phyloP scores from a whole-genome alignment of 1,284 basidiomycete species.

The Athelia sp. region DNA sequence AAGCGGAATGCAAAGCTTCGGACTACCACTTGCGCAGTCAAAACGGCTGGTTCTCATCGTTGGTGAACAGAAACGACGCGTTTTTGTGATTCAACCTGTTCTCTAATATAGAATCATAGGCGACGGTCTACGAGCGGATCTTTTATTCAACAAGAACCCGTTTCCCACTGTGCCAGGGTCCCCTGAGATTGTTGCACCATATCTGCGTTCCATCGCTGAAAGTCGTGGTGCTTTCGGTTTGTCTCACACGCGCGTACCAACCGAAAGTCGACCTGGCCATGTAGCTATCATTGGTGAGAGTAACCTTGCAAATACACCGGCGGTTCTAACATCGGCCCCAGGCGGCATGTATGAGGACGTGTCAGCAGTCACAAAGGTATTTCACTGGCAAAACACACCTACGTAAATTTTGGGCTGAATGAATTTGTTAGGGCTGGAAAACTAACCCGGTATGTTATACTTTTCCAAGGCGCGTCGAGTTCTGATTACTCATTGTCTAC shows the following conservation, averaged over 20 bases:
- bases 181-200: constrained; percentile 70
- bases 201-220: constrained; percentile 65
- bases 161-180: constrained; percentile 45
- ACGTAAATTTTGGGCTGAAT: constrained; percentile 13
- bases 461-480: not conserved
- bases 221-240: constrained; percentile 75
- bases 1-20: constrained; percentile 63
- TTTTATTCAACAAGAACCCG: constrained; percentile 64
- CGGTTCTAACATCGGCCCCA: constrained; percentile 16
- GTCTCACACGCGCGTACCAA: constrained; percentile 85
- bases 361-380: constrained; percentile 80
- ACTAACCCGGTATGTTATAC: constrained; percentile 66
- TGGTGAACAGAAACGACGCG: constrained; percentile 38
- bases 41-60: constrained; percentile 79
- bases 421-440: constrained; percentile 70
- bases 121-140: constrained; percentile 81
- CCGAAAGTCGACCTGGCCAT: constrained; percentile 85
- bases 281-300: constrained; percentile 79
- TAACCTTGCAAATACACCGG: too few species aligned
- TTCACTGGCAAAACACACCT: too few species aligned
- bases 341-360: constrained; percentile 93
- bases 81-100: not conserved
- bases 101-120: constrained; percentile 34
- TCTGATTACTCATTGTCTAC: too few species aligned
- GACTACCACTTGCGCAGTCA: constrained; percentile 42